Percentiles rank a stretch among this genome's conserved stretches.
These are phyloP conservation scores for Clarireedia hainanense DNA, from an alignment of 2,329 filamentous ascomycete genomes.

Conservation along the genomic window DNA sequence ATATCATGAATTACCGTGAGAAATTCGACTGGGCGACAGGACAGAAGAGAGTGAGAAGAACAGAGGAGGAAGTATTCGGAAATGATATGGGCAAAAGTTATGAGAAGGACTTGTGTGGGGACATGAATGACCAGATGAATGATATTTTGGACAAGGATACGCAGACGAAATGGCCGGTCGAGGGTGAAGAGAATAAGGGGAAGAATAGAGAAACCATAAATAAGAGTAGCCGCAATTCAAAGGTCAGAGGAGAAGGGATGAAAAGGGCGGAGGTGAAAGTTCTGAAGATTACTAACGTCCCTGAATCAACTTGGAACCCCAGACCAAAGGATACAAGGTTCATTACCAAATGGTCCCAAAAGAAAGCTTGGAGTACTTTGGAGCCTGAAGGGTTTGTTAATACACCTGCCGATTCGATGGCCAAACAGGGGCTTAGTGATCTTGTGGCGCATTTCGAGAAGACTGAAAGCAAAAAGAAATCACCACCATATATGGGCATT, in stretches of 20 bases:
- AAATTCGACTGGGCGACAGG: conserved; percentile 26
- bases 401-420: not conserved
- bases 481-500: not conserved
- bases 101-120: not conserved
- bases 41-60: conserved; percentile 17
- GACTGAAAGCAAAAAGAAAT: not conserved
- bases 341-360: not conserved
- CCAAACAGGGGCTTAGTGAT: not conserved
- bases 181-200: not conserved
- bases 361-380: not conserved
- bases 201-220: not conserved
- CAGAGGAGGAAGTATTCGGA: not conserved
- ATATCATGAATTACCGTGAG: conserved; percentile 17
- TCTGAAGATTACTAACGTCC: not conserved
- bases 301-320: not conserved
- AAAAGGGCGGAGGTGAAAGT: not conserved
- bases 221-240: not conserved
- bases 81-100: not conserved
- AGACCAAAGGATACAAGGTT: not conserved
- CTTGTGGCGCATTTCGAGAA: not conserved
- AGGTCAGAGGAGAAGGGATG: not conserved
- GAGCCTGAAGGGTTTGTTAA: not conserved
- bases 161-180: not conserved
- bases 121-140: not conserved
- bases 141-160: no score